Percentiles rank a stretch among this genome's conserved stretches.
Conservation (phyloP, 2,329 filamentous ascomycete species). For the Rhinocladiella mackenziei region DNA sequence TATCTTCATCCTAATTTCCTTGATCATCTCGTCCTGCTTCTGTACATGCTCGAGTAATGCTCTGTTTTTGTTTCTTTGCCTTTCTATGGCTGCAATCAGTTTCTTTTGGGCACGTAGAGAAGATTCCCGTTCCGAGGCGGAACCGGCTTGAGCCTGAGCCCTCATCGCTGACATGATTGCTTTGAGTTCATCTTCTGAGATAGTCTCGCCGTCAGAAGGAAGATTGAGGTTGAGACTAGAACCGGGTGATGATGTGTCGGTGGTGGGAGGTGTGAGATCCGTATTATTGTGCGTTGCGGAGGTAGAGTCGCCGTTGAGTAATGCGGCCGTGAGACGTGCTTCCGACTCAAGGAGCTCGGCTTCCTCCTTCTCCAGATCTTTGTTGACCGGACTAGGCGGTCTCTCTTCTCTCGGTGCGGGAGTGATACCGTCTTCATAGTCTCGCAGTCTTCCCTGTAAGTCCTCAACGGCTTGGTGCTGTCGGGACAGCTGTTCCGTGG, state of each 20-base stretch:
- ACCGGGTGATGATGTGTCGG: conserved; percentile 1
- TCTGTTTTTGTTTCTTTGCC: conserved; percentile 24
- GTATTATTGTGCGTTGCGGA: conserved; percentile 1
- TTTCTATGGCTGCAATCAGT: conserved; percentile 24
- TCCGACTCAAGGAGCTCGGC: conserved; percentile 26
- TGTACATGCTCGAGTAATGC: conserved; percentile 23
- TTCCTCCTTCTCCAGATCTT: conserved; percentile 25
- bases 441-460: conserved; percentile 24
- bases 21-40: conserved; percentile 24
- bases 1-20: conserved; percentile 20
- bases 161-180: conserved; percentile 30
- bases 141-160: conserved; percentile 26
- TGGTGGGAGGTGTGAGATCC: neutral
- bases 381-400: conserved; percentile 9
- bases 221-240: conserved; percentile 6
- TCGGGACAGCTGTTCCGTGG: conserved; percentile 39
- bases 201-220: conserved; percentile 11
- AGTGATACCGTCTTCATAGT: conserved; percentile 26
- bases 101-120: conserved; percentile 28
- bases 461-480: conserved; percentile 30
- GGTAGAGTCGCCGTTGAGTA: conserved; percentile 18
- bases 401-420: conserved; percentile 10
- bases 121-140: conserved; percentile 22
- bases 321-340: conserved; percentile 25
- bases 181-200: conserved; percentile 29